Evolutionary conservation across 371 early-diverging fungal species (phyloP), one percentile per base, ranked within the genome.

Genomic region (Chytridium lagenaria): DNA sequence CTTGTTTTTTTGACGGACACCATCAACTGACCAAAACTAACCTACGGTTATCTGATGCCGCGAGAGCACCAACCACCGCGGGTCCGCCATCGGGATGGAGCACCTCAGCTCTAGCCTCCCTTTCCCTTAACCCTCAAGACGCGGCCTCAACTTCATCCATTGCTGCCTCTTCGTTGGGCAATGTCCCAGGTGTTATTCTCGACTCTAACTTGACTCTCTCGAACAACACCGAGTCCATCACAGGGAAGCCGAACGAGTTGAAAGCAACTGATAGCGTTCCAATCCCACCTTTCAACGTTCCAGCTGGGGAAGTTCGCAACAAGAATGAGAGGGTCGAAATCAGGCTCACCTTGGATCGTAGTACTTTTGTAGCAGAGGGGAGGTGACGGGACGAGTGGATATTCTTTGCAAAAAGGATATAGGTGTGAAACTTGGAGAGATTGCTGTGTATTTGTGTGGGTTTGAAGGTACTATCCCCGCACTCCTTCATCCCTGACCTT

Each of bases 381-480:
- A 57, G n/a, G 77, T 80, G 22, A 50, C 63, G 5, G 84, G 84
- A 1, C 36, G 71, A 12, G 23, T 83, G 10, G 51, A 67, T 16
- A 37, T 83, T 3, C 30, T 16, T 7, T 79, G 78, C 40, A 57
- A 37, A 15, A 71, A 72, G 19, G 68, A 75, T 19, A 51, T 52
- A 19, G 71, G 73, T 2, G 50, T 67, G 31, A 80, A 81, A 61
- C 40, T 83, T 15, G 83, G 83, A 10, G 69, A 59, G 49, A 72
- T 83, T 52, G 30, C 50, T 0, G 78, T 83, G 3, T 72, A 79
- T 33, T 68, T 83, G 3, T 38, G 76, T 44, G 83, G 83, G 5
- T 77, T 72, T 38, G 83, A 80, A 70, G 77, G 77, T 72, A 68
- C 68, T 15, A 19, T 68, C 1, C 33, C 61, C 23, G 49, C 19